These are phyloP conservation scores for Hypholoma fasciculare DNA, from an alignment of 768 basidiomycete species.

Conservation along the genomic window DNA sequence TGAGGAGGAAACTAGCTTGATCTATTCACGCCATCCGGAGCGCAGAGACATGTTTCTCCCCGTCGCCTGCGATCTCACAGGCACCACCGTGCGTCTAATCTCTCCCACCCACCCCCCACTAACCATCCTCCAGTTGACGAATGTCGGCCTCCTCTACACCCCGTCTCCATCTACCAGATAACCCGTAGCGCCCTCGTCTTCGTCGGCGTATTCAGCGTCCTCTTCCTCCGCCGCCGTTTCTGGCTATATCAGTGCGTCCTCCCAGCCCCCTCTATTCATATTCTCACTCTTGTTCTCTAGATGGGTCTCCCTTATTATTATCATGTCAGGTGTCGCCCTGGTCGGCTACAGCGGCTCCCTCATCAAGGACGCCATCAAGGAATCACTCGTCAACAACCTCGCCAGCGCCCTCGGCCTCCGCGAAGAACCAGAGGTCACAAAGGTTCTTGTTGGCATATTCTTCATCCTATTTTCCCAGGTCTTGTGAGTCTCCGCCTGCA, in stretches of 20 bases:
- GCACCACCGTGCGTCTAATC: conserved; percentile 70
- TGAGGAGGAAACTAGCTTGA: not conserved
- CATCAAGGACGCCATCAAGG: conserved; percentile 70
- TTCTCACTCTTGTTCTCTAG: no score
- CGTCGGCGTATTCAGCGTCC: conserved; percentile 87
- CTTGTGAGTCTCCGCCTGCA: conserved; percentile 57
- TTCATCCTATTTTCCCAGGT: conserved; percentile 93
- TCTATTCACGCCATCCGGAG: not conserved
- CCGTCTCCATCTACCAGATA: conserved; percentile 98
- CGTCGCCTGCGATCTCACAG: conserved; percentile 87
- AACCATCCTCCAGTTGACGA: conserved; percentile 66
- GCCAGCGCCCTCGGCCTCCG: conserved; percentile 27
- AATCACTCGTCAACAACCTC: conserved; percentile 33
- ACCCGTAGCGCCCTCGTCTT: conserved; percentile 92
- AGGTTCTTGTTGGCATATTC: conserved; percentile 80
- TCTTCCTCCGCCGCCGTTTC: conserved; percentile 84
- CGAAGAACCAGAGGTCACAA: conserved; percentile 64
- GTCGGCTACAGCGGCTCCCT: conserved; percentile 91
- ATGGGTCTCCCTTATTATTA: conserved; percentile 82
- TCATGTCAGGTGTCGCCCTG: conserved; percentile 80
- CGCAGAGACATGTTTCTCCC: conserved; percentile 41
- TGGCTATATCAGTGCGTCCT: conserved; percentile 77
- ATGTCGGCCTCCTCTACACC: conserved; percentile 91
- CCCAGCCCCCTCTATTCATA: no score
- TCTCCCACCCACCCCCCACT: conserved; percentile 21